phyloP scores from a whole-genome alignment of 139 green algal genomes.

The Penium margaritaceum region DNA sequence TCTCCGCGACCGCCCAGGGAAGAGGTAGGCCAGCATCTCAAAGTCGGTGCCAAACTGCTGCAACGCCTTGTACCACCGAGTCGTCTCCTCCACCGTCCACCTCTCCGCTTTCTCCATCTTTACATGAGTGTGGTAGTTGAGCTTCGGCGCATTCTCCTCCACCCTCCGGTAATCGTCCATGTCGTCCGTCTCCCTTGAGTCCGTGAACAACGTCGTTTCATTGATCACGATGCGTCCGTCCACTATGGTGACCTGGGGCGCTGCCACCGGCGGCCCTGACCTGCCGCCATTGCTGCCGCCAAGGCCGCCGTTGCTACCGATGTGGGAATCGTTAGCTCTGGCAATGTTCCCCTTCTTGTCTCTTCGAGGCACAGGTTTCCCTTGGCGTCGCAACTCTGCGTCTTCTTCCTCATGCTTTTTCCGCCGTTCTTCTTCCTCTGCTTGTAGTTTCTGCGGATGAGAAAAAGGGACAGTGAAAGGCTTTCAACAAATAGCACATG shows the following conservation, averaged over 20 bases:
- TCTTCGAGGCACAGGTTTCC: too few relatives aligned
- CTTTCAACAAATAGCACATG: too few relatives aligned
- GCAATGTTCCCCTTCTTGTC: too few relatives aligned
- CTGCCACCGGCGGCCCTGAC: neutral
- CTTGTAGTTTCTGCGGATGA: too few relatives aligned
- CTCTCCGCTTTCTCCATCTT: constrained; percentile 26
- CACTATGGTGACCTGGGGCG: constrained; percentile 33
- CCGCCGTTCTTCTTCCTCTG: too few relatives aligned
- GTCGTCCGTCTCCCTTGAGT: neutral
- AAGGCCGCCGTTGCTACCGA: too few relatives aligned
- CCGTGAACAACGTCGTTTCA: constrained; percentile 2
- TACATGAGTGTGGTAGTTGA: constrained; percentile 44
- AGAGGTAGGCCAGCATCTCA: neutral
- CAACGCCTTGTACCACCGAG: constrained; percentile 47
- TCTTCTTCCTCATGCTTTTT: too few relatives aligned
- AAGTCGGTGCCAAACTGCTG: neutral
- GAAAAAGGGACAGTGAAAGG: too few relatives aligned
- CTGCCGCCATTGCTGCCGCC: neutral
- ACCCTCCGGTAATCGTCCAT: constrained; percentile 23
- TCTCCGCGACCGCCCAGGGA: neutral
- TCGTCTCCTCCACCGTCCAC: constrained; percentile 47
- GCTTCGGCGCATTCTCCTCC: constrained; percentile 29
- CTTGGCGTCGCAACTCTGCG: too few relatives aligned
- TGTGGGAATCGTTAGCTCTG: too few relatives aligned
- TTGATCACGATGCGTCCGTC: constrained; percentile 45